These are phyloP conservation scores for Lactuca saligna DNA, from an alignment of 129 eudicot genomes.

Conservation along the genomic window DNA sequence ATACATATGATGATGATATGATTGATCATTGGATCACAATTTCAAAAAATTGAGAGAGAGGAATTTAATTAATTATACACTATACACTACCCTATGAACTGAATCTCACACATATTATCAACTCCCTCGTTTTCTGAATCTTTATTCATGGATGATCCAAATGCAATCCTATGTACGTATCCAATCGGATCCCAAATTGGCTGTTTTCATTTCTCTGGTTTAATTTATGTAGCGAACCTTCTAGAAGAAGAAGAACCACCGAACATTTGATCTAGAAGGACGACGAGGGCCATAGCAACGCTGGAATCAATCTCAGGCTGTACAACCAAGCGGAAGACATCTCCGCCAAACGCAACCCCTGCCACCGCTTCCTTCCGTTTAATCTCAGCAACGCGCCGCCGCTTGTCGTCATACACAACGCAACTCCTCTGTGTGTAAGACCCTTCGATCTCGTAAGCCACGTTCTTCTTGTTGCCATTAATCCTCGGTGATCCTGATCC, in stretches of 20 bases:
- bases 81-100: slow-evolving; percentile 1
- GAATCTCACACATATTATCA: neutral
- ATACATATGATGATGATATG: slow-evolving; percentile 6
- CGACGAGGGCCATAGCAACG: slow-evolving; percentile 62
- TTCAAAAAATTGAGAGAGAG: slow-evolving; percentile 14
- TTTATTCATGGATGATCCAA: slow-evolving; percentile 13
- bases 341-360: slow-evolving; percentile 59
- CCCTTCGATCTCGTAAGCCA: slow-evolving; percentile 57
- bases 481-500: slow-evolving; percentile 11
- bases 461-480: slow-evolving; percentile 17
- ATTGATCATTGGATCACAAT: slow-evolving; percentile 6
- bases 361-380: slow-evolving; percentile 55
- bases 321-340: slow-evolving; percentile 55
- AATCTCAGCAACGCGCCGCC: slow-evolving; percentile 64
- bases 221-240: neutral
- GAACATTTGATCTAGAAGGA: slow-evolving; percentile 68
- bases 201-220: neutral
- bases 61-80: neutral
- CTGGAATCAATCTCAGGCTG: slow-evolving; percentile 48
- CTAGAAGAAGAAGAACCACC: slow-evolving; percentile 43
- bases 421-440: slow-evolving; percentile 52
- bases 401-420: slow-evolving; percentile 41
- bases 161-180: slow-evolving; percentile 11
- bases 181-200: neutral
- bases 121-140: slow-evolving; percentile 2